These are phyloP conservation scores for Chrysoporthe austroafricana DNA, from an alignment of 2,329 filamentous ascomycete genomes.

Conservation along the genomic window DNA sequence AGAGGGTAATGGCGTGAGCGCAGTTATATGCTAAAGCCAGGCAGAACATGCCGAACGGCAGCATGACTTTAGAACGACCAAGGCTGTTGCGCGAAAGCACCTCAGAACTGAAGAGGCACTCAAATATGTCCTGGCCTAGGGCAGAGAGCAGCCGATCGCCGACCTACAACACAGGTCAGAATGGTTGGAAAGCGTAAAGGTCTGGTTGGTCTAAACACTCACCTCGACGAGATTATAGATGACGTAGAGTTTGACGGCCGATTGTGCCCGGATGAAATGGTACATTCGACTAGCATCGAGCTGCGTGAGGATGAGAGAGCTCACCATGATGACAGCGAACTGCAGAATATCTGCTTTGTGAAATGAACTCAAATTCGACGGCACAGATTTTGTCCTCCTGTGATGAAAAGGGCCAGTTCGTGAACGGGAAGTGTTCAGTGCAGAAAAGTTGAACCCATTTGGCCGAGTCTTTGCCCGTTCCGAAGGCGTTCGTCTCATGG, in stretches of 20 bases:
- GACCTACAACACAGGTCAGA: slow-evolving; percentile 49
- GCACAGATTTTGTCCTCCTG: slow-evolving; percentile 78
- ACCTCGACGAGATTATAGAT: slow-evolving; percentile 97
- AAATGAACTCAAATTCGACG: slow-evolving; percentile 81
- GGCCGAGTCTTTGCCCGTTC: slow-evolving; percentile 10
- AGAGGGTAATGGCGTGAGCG: slow-evolving; percentile 82
- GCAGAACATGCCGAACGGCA: slow-evolving; percentile 89
- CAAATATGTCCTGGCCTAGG: slow-evolving; percentile 92
- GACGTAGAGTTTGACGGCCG: slow-evolving; percentile 96
- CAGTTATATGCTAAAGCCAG: slow-evolving; percentile 88
- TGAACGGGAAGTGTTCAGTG: slow-evolving; percentile 33
- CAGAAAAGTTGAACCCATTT: slow-evolving; percentile 9
- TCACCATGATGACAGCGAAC: slow-evolving; percentile 83
- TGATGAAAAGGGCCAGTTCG: slow-evolving; percentile 55
- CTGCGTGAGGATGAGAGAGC: slow-evolving; percentile 82
- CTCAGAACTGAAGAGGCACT: slow-evolving; percentile 93
- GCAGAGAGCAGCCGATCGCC: slow-evolving; percentile 88
- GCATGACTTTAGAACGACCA: slow-evolving; percentile 86
- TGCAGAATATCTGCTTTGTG: slow-evolving; percentile 96
- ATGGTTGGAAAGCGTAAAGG: too few relatives aligned
- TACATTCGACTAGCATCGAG: slow-evolving; percentile 98
- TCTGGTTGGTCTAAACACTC: slow-evolving; percentile 27
- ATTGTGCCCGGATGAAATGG: slow-evolving; percentile 93
- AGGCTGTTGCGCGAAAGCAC: slow-evolving; percentile 85
- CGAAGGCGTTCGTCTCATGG: slow-evolving; percentile 20